These are phyloP conservation scores for Chlorella sp. DNA, from an alignment of 139 green algal species.

Conservation along the genomic window DNA sequence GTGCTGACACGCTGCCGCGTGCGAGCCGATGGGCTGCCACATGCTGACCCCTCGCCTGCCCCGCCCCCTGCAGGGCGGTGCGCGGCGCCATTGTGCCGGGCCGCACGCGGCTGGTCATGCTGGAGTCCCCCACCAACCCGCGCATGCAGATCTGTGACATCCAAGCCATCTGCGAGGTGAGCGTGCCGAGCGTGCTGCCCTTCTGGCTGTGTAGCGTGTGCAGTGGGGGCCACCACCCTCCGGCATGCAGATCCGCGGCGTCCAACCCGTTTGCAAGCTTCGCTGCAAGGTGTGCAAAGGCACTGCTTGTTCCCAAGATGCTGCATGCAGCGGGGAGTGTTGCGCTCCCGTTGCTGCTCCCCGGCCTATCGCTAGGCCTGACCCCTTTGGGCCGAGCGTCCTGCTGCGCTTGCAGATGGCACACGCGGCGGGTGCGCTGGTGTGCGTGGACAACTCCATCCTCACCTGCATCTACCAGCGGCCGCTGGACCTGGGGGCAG, in stretches of 20 bases:
- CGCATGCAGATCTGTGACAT: conserved; percentile 98
- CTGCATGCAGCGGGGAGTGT: too few relatives aligned
- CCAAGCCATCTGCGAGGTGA: conserved; percentile 56
- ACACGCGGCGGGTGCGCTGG: conserved; percentile 81
- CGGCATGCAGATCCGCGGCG: conserved; percentile 88
- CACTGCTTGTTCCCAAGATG: too few relatives aligned
- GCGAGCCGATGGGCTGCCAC: too few relatives aligned
- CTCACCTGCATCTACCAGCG: conserved; percentile 89
- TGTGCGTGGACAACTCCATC: conserved; percentile 98
- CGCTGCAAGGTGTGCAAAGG: too few relatives aligned
- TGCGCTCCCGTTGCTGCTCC: too few relatives aligned
- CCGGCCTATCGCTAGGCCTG: too few relatives aligned
- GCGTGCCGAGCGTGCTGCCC: too few relatives aligned
- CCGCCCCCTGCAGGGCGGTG: conserved; percentile 61
- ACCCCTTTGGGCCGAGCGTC: too few relatives aligned
- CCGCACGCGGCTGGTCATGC: conserved; percentile 92
- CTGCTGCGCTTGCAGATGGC: conserved; percentile 54
- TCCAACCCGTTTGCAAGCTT: conserved; percentile 63
- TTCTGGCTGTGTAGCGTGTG: too few relatives aligned
- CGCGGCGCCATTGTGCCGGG: conserved; percentile 69
- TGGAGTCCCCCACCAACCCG: conserved; percentile 99
- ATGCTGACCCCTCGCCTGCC: too few relatives aligned
- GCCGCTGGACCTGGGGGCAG: conserved; percentile 90
- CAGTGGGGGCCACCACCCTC: too few relatives aligned
- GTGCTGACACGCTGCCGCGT: too few relatives aligned